phyloP scores from a whole-genome alignment of 148 eudicot species.

The Drosera capensis region DNA sequence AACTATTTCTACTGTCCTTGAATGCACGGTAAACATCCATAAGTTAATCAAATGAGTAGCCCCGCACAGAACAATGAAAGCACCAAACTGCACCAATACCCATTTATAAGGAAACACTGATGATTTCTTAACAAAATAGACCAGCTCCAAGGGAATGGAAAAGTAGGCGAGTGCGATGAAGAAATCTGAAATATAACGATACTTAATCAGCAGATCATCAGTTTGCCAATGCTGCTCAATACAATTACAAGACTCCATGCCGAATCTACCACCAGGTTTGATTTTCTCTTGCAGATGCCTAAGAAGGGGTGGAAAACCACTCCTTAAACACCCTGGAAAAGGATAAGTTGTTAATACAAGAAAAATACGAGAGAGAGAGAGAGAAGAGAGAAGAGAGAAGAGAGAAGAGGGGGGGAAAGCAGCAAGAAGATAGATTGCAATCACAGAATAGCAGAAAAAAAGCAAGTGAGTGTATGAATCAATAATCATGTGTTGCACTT shows the following conservation, averaged over 20 bases:
- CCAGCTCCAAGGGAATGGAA: conserved; percentile 86
- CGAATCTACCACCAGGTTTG: conserved; percentile 7
- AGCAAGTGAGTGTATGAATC: no score
- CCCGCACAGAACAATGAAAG: conserved; percentile 93
- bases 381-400: no score
- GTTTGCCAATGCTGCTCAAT: conserved; percentile 84
- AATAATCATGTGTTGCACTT: no score
- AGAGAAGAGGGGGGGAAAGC: no score
- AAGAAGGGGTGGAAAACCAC: conserved; percentile 12
- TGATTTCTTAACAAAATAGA: conserved; percentile 88
- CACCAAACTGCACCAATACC: conserved; percentile 97
- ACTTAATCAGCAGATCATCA: conserved; percentile 77
- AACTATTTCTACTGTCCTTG: conserved; percentile 65
- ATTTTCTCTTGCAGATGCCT: conserved; percentile 18
- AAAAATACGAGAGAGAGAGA: no score
- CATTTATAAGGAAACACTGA: conserved; percentile 92
- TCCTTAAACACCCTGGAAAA: neutral
- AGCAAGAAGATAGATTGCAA: no score
- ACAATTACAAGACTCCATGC: conserved; percentile 80
- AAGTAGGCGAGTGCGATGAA: conserved; percentile 94
- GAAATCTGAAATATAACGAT: conserved; percentile 90
- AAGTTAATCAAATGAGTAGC: conserved; percentile 80
- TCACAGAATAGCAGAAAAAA: no score
- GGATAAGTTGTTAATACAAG: no score
- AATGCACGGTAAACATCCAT: conserved; percentile 67